Evolutionary conservation across 139 green algal genomes (phyloP), one percentile per base, ranked within the genome.

Genomic region (Chlorella sp.): DNA sequence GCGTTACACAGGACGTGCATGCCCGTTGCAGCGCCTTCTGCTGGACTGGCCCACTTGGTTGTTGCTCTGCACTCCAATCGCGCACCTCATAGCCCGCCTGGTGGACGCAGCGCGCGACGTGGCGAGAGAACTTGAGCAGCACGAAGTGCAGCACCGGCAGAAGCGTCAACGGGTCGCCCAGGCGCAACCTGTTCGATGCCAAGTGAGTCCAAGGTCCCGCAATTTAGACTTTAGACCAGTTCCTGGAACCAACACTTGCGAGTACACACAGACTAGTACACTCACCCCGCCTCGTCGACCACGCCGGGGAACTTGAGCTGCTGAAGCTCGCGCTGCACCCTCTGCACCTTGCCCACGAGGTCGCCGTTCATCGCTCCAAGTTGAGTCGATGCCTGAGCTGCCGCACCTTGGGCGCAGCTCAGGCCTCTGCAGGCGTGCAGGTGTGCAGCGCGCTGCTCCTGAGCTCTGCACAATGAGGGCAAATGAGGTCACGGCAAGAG

Each of bases 241-340:
- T n/a, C n/a, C n/a, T n/a, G n/a, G n/a, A n/a, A n/a, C n/a, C n/a
- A n/a, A n/a, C n/a, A n/a, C n/a, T n/a, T n/a, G n/a, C n/a, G n/a
- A n/a, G n/a, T n/a, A n/a, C n/a, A n/a, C n/a, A n/a, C n/a, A n/a
- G n/a, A n/a, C n/a, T n/a, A n/a, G n/a, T n/a, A n/a, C n/a, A 76
- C 85, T 36, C 68, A 91, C 88, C 88, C 86, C 1, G 85, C 80
- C 61, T 86, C 79, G 51, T 93, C 84, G 0, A 88, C 64, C 0
- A 75, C 69, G 17, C 14, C 62, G 10, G 75, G 70, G 70, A 84
- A 90, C 59, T 86, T 89, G 24, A 91, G 74, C 2, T 80, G 71
- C 33, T 74, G 75, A 1, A 89, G 66, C 31, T 87, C 80, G 1
- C 81, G 74, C 26, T 75, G 50, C 29, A 93, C 77, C 10, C 82